Base-by-base conservation (phyloP, 768 basidiomycete species). In the Kockovaella imperatae region DNA sequence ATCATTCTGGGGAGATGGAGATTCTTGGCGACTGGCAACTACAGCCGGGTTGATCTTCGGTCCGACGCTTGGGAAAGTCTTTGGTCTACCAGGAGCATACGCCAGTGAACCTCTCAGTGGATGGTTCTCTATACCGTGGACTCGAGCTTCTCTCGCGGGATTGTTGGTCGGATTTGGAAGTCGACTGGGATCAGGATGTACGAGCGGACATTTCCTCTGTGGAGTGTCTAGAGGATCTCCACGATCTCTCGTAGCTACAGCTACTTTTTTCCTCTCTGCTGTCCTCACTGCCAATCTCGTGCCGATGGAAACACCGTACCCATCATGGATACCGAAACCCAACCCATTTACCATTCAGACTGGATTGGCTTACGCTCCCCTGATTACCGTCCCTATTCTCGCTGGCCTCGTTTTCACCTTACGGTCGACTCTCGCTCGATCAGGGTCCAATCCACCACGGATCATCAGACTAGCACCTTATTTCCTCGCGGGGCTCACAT, bases 161-260 rank as follows among this genome's bases (percentile, higher is more conserved):
- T 23, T 60, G 0, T 35, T 69, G 5, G 70, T 73, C 1, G 72
- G 72, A 1, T 41, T 67, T 0, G 72, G 72, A 0, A 71, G 64
- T 26, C 45, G 72, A 70, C 67, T 73, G 24, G 70, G 67, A 3
- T 60, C 60, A 24, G 71, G 71, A 2, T 73, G 71, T 47, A 72
- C 72, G 5, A 59, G 59, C 42, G 73, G 73, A 10, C 73, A 74
- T 49, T 69, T 74, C 51, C 66, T 74, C 3, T 66, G 69, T 43
- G 73, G 73, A 3, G 52, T 72, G 10, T 67, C 72, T 0, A 59
- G 73, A 15, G 57, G 71, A 21, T 71, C 70, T 15, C 58, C 54
- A 17, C 60, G 72, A 5, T 72, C 71, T 6, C 29, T 74, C 35
- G 47, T 62, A 18, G 73, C 73, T 11, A 68, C 67, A 10, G 38